These are phyloP conservation scores for Primulina huaijiensis DNA, from an alignment of 257 asterid species.

Conservation along the genomic window DNA sequence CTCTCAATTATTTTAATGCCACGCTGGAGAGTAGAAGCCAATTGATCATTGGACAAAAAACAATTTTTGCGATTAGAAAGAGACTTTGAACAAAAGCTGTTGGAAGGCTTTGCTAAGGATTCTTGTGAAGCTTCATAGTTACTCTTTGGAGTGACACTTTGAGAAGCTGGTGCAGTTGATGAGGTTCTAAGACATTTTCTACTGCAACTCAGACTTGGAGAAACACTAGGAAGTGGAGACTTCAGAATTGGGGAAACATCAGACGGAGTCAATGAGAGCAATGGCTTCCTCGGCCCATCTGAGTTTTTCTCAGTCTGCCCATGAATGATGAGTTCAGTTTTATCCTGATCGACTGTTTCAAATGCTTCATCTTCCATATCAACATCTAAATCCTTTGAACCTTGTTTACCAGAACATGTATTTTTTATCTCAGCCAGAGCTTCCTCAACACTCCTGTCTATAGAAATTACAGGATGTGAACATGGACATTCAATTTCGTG, in stretches of 20 bases:
- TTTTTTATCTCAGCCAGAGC: neutral
- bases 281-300: slow-evolving; percentile 20
- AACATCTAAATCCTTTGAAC: slow-evolving; percentile 55
- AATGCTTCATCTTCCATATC: slow-evolving; percentile 64
- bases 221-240: slow-evolving; percentile 83
- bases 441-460: slow-evolving; percentile 23
- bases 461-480: slow-evolving; percentile 27
- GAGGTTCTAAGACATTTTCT: slow-evolving; percentile 87
- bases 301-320: slow-evolving; percentile 9
- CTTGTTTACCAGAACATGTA: slow-evolving; percentile 30
- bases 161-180: slow-evolving; percentile 53
- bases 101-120: slow-evolving; percentile 53
- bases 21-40: slow-evolving; percentile 81
- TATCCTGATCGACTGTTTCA: slow-evolving; percentile 42
- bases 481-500: neutral
- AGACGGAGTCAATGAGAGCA: slow-evolving; percentile 34
- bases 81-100: slow-evolving; percentile 43
- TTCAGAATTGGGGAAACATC: slow-evolving; percentile 49
- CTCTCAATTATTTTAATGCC: slow-evolving; percentile 81
- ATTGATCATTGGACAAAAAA: slow-evolving; percentile 61
- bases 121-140: slow-evolving; percentile 35
- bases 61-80: slow-evolving; percentile 44
- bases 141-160: slow-evolving; percentile 34
- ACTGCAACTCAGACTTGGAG: slow-evolving; percentile 63
- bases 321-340: slow-evolving; percentile 20